Evolutionary conservation across 2,329 filamentous ascomycete species (phyloP).

Genomic region (Pseudogymnoascus sp.): DNA sequence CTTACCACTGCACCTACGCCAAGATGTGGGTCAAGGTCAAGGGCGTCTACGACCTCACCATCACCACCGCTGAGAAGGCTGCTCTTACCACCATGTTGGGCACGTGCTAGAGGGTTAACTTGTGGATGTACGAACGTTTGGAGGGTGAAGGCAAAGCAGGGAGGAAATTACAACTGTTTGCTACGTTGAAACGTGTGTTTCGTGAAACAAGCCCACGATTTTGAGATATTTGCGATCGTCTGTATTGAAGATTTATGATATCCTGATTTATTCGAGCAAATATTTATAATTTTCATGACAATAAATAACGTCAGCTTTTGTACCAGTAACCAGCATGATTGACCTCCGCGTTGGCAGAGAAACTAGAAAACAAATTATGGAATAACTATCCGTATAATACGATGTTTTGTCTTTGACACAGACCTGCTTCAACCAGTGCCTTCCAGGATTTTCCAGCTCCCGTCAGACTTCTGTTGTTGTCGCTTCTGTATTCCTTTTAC

Average conservation of each 20-base stretch:
- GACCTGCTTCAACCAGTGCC: background rate
- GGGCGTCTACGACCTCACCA: constrained; percentile 58
- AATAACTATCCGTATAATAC: too few species aligned
- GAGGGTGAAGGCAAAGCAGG: too few species aligned
- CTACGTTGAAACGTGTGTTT: background rate
- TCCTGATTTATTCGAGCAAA: background rate
- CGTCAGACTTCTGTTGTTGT: background rate
- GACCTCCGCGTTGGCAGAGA: background rate
- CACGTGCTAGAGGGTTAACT: constrained; percentile 44
- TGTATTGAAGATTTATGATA: constrained; percentile 5
- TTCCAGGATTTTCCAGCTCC: background rate
- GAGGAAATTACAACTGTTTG: background rate
- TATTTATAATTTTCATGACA: background rate
- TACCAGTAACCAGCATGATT: too few species aligned
- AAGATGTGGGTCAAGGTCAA: constrained; percentile 71
- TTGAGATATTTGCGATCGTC: background rate
- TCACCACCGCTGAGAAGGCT: constrained; percentile 66
- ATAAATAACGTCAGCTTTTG: background rate
- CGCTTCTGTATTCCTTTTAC: background rate
- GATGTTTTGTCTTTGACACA: background rate
- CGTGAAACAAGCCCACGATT: background rate
- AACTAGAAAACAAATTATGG: too few species aligned
- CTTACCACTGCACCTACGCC: constrained; percentile 73
- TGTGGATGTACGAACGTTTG: background rate
- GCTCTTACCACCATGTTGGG: constrained; percentile 59